Conservation (phyloP, 352 stramenopile species). For the Pythium sp. region DNA sequence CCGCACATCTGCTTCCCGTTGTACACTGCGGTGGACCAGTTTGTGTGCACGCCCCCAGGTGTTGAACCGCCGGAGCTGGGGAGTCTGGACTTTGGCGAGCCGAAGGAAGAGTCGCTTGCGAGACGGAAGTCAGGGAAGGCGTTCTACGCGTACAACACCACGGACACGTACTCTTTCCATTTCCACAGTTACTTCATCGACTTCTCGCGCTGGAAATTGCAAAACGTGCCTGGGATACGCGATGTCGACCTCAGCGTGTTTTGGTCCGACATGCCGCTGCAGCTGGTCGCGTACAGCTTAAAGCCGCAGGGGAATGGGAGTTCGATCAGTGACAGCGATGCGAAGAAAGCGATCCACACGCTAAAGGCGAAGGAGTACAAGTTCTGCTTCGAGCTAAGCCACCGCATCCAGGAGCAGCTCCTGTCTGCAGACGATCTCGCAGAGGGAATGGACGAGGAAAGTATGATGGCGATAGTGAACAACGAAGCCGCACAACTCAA, state of each 20-base stretch:
- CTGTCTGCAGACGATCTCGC: neutral
- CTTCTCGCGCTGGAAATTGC: conserved; percentile 50
- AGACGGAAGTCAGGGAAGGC: conserved; percentile 31
- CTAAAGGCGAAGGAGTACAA: conserved; percentile 47
- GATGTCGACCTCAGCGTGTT: conserved; percentile 44
- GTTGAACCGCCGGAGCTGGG: conserved; percentile 35
- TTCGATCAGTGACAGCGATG: conserved; percentile 13
- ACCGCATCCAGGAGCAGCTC: conserved; percentile 21
- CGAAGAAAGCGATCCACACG: conserved; percentile 31
- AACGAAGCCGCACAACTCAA: conserved; percentile 18
- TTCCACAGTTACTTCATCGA: conserved; percentile 77
- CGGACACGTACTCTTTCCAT: conserved; percentile 67
- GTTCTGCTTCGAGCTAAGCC: conserved; percentile 52
- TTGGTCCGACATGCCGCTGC: conserved; percentile 62
- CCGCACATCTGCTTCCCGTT: conserved; percentile 69
- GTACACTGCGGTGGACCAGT: conserved; percentile 65
- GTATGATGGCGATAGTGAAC: neutral
- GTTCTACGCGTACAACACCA: conserved; percentile 56
- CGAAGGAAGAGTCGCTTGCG: conserved; percentile 28
- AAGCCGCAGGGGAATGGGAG: conserved; percentile 8
- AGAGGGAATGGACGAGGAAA: neutral
- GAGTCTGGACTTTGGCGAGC: conserved; percentile 51
- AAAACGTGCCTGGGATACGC: conserved; percentile 49
- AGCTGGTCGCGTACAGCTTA: conserved; percentile 53
- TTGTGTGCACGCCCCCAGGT: conserved; percentile 43